Evolutionary conservation across 192 early-diverging fungal genomes (phyloP), one percentile per base, ranked within the genome.

Genomic region (Spizellomyces punctatus): DNA sequence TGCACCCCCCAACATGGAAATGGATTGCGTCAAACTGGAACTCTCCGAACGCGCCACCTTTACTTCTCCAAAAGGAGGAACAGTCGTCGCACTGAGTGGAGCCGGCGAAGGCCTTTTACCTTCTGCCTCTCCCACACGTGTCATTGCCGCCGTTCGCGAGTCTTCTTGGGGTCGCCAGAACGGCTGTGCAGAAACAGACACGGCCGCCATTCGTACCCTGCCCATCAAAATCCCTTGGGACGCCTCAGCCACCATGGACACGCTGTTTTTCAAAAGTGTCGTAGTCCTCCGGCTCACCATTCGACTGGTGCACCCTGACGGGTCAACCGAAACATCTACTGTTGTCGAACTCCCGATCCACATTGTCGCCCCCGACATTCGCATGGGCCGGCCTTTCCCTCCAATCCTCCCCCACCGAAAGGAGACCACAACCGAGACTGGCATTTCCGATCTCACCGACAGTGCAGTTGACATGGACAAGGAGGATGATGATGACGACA

Each of bases 291-390:
- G 50, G 14, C 17, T 54, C 14, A 54, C 50, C 50, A 54, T 54
- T 19, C 12, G 17, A 54, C 14, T 54, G 14, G 12, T 19, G 17
- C 17, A 12, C 14, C 50, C 50, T 19, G 50, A 54, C 50, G 14
- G 17, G 1, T 54, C 50, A 12, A n/a, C 50, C 0, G 50, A 54
- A 12, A 54, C 50, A n/a, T 54, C 14, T 4, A 54, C 50, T 4
- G 4, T n/a, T n/a, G 50, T 54, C 50, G 50, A 54, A 54, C 14
- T 54, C 17, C 50, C 50, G 1, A 54, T 54, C 50, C 50, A 54
- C 50, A 54, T 54, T 54, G 50, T 54, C 1, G 50, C 50, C 50
- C 50, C 50, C 50, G 50, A 54, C 50, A 54, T 54, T 54, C 50
- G 50, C 50, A 12, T 54, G 12, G 50, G 50, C 12, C 12, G 17